Conservation (phyloP, 148 eudicot genomes). For the Persicaria maculosa region DNA sequence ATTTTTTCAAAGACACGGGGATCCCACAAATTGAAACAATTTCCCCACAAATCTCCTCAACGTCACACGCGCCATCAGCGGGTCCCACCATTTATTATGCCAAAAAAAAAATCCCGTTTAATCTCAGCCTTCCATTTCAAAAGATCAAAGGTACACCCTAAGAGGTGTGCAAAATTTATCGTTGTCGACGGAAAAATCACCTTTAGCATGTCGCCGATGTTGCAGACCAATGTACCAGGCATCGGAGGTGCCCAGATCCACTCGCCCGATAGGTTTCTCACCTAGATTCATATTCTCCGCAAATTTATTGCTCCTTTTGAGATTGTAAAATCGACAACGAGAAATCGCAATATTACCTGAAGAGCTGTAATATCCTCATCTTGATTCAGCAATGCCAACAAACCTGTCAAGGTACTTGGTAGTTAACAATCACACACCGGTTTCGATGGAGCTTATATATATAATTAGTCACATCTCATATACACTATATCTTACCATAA, state of each 20-base stretch:
- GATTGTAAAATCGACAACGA: too few relatives aligned
- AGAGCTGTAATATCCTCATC: constrained; percentile 80
- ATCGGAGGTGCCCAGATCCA: constrained; percentile 94
- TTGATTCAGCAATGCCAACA: constrained; percentile 84
- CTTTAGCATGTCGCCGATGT: constrained; percentile 93
- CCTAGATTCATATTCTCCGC: constrained; percentile 25
- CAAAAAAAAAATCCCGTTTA: too few relatives aligned
- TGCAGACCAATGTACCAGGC: constrained; percentile 91
- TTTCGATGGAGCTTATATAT: too few relatives aligned
- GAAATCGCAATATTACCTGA: constrained; percentile 29
- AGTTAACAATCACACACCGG: neutral
- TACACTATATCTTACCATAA: constrained; percentile 42
- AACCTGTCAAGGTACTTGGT: constrained; percentile 35
- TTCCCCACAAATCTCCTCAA: too few relatives aligned
- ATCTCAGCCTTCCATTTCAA: too few relatives aligned
- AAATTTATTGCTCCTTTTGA: neutral
- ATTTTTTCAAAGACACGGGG: too few relatives aligned
- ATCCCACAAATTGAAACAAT: too few relatives aligned
- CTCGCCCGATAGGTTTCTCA: constrained; percentile 77
- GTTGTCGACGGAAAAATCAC: too few relatives aligned
- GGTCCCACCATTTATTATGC: too few relatives aligned
- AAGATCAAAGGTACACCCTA: too few relatives aligned
- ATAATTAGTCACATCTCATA: neutral
- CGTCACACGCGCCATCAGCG: too few relatives aligned
- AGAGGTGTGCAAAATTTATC: too few relatives aligned